These are phyloP conservation scores for Phytophthora boehmeriae DNA, from an alignment of 352 stramenopile species.

Conservation along the genomic window DNA sequence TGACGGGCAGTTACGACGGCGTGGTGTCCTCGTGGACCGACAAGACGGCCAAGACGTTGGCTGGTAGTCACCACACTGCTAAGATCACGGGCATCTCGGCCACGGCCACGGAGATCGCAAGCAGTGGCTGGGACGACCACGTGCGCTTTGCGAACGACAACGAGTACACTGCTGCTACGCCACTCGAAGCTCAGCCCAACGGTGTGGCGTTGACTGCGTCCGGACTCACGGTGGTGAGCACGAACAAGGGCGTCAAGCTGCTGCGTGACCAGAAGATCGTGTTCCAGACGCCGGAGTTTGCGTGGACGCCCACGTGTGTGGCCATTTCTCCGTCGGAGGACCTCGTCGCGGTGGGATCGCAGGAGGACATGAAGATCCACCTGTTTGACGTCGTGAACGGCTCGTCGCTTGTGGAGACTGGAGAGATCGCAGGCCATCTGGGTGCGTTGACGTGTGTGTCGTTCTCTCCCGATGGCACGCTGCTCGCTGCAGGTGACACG, in stretches of 20 bases:
- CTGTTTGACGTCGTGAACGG: slow-evolving; percentile 80
- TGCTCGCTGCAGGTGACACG: slow-evolving; percentile 86
- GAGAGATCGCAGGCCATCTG: slow-evolving; percentile 74
- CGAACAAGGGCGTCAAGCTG: slow-evolving; percentile 86
- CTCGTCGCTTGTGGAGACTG: slow-evolving; percentile 60
- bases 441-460: slow-evolving; percentile 76
- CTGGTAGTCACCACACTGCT: slow-evolving; percentile 55
- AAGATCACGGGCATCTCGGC: slow-evolving; percentile 87
- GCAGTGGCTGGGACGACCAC: slow-evolving; percentile 92
- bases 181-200: slow-evolving; percentile 72
- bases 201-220: slow-evolving; percentile 67
- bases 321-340: slow-evolving; percentile 74
- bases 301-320: slow-evolving; percentile 81
- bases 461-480: slow-evolving; percentile 86
- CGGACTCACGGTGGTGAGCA: slow-evolving; percentile 65
- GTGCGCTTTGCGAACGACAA: slow-evolving; percentile 70
- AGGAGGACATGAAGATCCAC: slow-evolving; percentile 90
- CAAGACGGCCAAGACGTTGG: slow-evolving; percentile 51
- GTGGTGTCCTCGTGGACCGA: slow-evolving; percentile 92
- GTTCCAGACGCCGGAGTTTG: slow-evolving; percentile 78
- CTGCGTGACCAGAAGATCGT: slow-evolving; percentile 71
- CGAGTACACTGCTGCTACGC: slow-evolving; percentile 67
- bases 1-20: slow-evolving; percentile 95
- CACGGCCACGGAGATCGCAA: slow-evolving; percentile 73
- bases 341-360: slow-evolving; percentile 76